Base-by-base conservation (phyloP, 257 asterid species). In the Solanum appendiculatum region DNA sequence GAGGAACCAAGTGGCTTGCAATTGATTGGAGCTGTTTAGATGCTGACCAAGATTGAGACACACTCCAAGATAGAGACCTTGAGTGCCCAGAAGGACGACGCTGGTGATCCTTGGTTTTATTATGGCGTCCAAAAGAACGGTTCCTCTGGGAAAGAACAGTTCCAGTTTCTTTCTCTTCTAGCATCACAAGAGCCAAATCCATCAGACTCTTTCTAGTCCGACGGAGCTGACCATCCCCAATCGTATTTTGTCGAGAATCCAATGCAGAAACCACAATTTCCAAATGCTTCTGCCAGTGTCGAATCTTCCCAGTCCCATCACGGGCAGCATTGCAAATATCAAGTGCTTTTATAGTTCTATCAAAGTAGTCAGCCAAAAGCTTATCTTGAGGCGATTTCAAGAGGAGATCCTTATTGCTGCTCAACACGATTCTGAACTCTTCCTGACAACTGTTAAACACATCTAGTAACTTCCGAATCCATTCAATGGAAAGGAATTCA, bases 51-150 rank as follows among this genome's bases (percentile, higher is more conserved):
- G 92, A 81, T 56, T 91, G 93, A 2, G 99, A 93, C 5, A 97
- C 98, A 20, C 99, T 95, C 99, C 99, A 97, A n/a, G 99, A 96
- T 14, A 93, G 90, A 3, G 99, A 97, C 77, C 99, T 87, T 16
- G 98, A 89, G 88, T 97, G 99, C 42, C 98, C 95, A 3, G 95
- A 91, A 15, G 89, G 84, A 3, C 90, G 85, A 31, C 88, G 92
- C 5, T 87, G 89, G 85, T 87, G 94, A 66, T 95, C 99, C 88
- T 97, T 95, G 33, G 89, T 91, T 89, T 94, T 94, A 48, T 70
- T 70, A 81, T 40, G 85, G 36, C 97, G 94, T 3, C 95, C 98
- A 85, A 97, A 96, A 18, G 99, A 97, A 56, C 95, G 91, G 89
- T 96, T 96, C 77, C 96, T 85, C 18, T 89, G 90, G 8, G 99